phyloP scores from a whole-genome alignment of 306 rosid genomes.

The Heteromeles arbutifolia region DNA sequence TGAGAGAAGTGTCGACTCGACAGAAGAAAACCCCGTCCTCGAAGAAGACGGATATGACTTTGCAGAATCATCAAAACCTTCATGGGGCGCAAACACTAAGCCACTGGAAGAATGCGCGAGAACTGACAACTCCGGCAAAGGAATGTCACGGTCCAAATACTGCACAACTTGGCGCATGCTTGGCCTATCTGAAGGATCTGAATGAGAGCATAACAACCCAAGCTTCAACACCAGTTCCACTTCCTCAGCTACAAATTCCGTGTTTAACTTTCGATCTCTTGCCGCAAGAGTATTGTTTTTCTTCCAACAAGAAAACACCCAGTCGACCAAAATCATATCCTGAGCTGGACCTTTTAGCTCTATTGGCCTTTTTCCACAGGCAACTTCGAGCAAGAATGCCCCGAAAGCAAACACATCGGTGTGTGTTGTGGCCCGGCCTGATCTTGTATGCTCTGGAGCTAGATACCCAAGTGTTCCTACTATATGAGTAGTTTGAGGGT shows the following conservation, averaged over 20 bases:
- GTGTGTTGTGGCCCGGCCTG: constrained; percentile 25
- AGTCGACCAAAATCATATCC: constrained; percentile 25
- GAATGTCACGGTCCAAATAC: constrained; percentile 17
- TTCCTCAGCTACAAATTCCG: constrained; percentile 4
- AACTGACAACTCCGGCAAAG: constrained; percentile 12
- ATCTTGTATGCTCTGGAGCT: constrained; percentile 35
- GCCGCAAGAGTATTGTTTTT: constrained; percentile 11
- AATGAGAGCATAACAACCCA: constrained; percentile 33
- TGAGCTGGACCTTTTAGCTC: constrained; percentile 13
- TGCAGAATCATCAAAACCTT: constrained; percentile 26
- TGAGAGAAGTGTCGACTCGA: constrained; percentile 33
- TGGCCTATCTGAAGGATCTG: constrained; percentile 22
- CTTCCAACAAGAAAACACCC: constrained; percentile 23
- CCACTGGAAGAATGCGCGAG: constrained; percentile 30
- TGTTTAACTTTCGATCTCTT: constrained; percentile 15
- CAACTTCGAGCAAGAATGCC: constrained; percentile 24
- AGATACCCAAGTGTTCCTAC: constrained; percentile 33
- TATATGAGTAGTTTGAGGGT: constrained; percentile 19
- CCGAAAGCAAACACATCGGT: constrained; percentile 30
- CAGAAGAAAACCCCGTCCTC: constrained; percentile 22
- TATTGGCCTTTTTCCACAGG: constrained; percentile 24
- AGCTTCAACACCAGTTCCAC: constrained; percentile 24
- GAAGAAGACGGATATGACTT: constrained; percentile 34
- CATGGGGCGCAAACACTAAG: constrained; percentile 14
- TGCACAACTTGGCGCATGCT: constrained; percentile 29